phyloP scores from a whole-genome alignment of 768 basidiomycete genomes.

The Phylloporus sp. region DNA sequence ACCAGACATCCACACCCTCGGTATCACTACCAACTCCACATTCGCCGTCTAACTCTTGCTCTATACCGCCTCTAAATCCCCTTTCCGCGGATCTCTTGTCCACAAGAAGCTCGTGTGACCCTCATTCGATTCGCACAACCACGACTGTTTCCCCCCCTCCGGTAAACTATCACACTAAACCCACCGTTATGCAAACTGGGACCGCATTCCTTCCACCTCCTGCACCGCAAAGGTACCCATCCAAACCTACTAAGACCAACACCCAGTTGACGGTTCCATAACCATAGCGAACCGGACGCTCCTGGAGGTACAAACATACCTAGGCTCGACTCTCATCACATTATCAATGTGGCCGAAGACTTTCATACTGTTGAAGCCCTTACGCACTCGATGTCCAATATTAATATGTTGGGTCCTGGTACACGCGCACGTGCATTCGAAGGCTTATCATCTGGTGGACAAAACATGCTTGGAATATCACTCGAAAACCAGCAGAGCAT shows the following conservation, averaged over 20 bases:
- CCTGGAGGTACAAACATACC: background rate
- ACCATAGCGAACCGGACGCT: background rate
- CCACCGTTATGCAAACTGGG: background rate
- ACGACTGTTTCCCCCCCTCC: slow-evolving; percentile 1
- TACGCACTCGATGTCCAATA: slow-evolving; percentile 8
- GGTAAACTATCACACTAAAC: slow-evolving; percentile 8
- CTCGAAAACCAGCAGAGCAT: background rate
- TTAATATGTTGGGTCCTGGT: slow-evolving; percentile 3
- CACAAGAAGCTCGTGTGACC: background rate
- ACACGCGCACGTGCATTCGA: slow-evolving; percentile 1
- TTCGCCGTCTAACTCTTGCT: background rate
- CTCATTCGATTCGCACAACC: background rate
- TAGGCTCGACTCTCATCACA: background rate
- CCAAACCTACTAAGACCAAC: background rate
- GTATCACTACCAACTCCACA: background rate
- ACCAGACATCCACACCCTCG: background rate
- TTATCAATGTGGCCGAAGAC: background rate
- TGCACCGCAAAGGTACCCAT: slow-evolving; percentile 9
- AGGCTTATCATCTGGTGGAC: slow-evolving; percentile 1
- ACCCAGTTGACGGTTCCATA: slow-evolving; percentile 3
- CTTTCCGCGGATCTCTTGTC: background rate
- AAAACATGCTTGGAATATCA: background rate
- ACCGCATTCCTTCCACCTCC: background rate
- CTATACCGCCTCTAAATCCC: background rate
- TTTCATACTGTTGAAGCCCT: slow-evolving; percentile 1